Evolutionary conservation across 176 grass and related monocot genomes (phyloP).

Genomic region (Carex pumila): DNA sequence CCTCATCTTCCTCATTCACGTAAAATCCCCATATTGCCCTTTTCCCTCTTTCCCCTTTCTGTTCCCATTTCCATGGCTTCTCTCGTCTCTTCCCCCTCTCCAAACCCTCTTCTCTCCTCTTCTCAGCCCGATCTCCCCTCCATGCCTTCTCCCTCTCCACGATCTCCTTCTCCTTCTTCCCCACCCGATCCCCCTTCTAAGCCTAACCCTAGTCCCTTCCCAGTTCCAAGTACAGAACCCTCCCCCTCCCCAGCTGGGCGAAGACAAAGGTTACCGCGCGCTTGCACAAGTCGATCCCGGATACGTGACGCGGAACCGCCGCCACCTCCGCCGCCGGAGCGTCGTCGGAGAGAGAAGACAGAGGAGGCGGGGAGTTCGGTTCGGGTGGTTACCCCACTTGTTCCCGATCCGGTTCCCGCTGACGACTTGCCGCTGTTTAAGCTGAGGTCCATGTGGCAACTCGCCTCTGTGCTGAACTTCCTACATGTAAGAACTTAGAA

Average conservation of each 20-base stretch:
- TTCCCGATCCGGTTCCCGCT: slow-evolving; percentile 37
- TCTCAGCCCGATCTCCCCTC: slow-evolving; percentile 33
- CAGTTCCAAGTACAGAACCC: background rate
- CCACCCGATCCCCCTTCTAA: slow-evolving; percentile 9
- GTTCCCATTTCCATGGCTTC: slow-evolving; percentile 19
- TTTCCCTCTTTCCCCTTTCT: slow-evolving; percentile 27
- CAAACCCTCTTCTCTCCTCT: slow-evolving; percentile 3
- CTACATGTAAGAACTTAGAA: slow-evolving; percentile 50
- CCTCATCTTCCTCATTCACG: background rate
- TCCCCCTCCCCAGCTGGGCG: background rate
- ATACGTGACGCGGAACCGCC: slow-evolving; percentile 18
- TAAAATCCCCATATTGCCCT: slow-evolving; percentile 34
- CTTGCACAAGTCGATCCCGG: slow-evolving; percentile 52
- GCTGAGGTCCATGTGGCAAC: slow-evolving; percentile 91
- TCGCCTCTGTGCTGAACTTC: slow-evolving; percentile 87
- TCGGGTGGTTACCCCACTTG: slow-evolving; percentile 68
- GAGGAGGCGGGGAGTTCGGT: slow-evolving; percentile 24
- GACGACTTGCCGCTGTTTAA: slow-evolving; percentile 44
- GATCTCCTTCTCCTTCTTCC: slow-evolving; percentile 26
- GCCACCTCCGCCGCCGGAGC: slow-evolving; percentile 40
- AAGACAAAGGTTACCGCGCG: slow-evolving; percentile 61
- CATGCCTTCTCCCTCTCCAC: slow-evolving; percentile 25
- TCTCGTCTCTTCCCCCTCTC: slow-evolving; percentile 22
- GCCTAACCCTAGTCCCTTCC: slow-evolving; percentile 13
- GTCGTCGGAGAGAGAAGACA: slow-evolving; percentile 31